A percentile compares a stretch with the other conserved stretches of the same genome.
phyloP scores from a whole-genome alignment of 345 rosid species.

The Noccaea bulbosa region DNA sequence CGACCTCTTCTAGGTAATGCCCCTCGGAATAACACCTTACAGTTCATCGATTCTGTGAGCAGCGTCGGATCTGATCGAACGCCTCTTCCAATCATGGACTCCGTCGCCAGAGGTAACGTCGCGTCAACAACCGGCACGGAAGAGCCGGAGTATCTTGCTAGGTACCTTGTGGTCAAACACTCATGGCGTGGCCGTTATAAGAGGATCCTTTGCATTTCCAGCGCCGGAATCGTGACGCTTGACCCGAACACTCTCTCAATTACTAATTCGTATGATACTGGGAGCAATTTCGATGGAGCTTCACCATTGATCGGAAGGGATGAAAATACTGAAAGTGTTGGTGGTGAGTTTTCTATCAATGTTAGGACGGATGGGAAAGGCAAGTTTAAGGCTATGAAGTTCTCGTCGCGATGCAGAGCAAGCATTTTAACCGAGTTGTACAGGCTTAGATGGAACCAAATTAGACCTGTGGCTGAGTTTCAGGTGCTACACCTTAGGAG shows the following conservation, averaged over 20 bases:
- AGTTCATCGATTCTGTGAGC: conserved; percentile 56
- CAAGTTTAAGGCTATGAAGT: conserved; percentile 79
- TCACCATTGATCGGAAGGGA: conserved; percentile 73
- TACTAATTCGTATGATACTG: conserved; percentile 78
- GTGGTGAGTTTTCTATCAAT: conserved; percentile 74
- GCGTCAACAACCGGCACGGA: conserved; percentile 51
- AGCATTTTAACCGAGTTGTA: conserved; percentile 85
- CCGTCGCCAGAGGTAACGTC: conserved; percentile 35
- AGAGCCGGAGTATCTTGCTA: conserved; percentile 93
- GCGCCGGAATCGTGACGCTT: conserved; percentile 68
- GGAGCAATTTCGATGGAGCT: conserved; percentile 75
- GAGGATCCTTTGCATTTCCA: conserved; percentile 82
- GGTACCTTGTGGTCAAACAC: conserved; percentile 85
- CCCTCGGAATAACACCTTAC: conserved; percentile 59
- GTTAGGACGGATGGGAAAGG: conserved; percentile 93
- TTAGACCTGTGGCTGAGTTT: conserved; percentile 74
- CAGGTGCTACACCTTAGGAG: conserved; percentile 81
- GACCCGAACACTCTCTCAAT: conserved; percentile 79
- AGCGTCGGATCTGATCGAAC: conserved; percentile 43
- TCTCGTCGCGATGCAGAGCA: conserved; percentile 76
- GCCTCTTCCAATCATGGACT: conserved; percentile 50
- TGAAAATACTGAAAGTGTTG: conserved; percentile 51
- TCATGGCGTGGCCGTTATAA: conserved; percentile 99
- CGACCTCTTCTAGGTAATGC: conserved; percentile 58
- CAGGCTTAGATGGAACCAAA: conserved; percentile 68